These are phyloP conservation scores for Penicillium sp. DNA, from an alignment of 2,329 filamentous ascomycete species.

Conservation along the genomic window DNA sequence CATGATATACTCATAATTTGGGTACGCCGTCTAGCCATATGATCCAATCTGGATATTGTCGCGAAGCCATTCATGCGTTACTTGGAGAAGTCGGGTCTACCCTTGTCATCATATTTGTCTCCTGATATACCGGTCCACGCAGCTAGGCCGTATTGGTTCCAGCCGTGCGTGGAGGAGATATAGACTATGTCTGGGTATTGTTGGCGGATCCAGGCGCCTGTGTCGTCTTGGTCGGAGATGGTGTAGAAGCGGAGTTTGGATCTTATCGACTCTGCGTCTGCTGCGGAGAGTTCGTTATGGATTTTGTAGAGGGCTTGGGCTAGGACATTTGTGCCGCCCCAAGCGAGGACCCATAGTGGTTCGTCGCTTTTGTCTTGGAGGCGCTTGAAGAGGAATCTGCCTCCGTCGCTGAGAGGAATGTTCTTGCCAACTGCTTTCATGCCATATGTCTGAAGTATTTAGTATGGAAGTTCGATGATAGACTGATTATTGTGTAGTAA, in stretches of 20 bases:
- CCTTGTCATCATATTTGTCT: constrained; percentile 48
- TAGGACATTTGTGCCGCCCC: constrained; percentile 56
- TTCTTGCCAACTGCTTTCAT: constrained; percentile 38
- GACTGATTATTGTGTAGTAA: neutral
- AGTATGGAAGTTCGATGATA: constrained; percentile 34
- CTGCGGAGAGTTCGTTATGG: constrained; percentile 11
- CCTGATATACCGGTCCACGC: constrained; percentile 59
- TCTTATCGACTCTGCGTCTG: constrained; percentile 38
- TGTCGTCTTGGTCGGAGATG: constrained; percentile 62
- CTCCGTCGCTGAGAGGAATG: constrained; percentile 44
- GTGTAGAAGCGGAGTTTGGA: constrained; percentile 53
- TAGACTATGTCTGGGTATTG: constrained; percentile 57
- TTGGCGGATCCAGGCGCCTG: constrained; percentile 56
- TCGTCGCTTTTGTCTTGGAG: constrained; percentile 33
- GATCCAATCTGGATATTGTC: constrained; percentile 55
- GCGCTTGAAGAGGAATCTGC: constrained; percentile 45
- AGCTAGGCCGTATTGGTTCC: constrained; percentile 55
- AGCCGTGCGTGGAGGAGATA: constrained; percentile 57
- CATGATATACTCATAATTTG: constrained; percentile 51
- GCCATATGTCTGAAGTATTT: constrained; percentile 35
- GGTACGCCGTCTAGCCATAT: constrained; percentile 46
- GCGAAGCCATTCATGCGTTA: constrained; percentile 54
- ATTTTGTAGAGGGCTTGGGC: constrained; percentile 49
- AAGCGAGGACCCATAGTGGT: constrained; percentile 54
- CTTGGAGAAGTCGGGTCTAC: constrained; percentile 49